Evolutionary conservation across 2,329 filamentous ascomycete genomes (phyloP).

Genomic region (Diplodia seriata): DNA sequence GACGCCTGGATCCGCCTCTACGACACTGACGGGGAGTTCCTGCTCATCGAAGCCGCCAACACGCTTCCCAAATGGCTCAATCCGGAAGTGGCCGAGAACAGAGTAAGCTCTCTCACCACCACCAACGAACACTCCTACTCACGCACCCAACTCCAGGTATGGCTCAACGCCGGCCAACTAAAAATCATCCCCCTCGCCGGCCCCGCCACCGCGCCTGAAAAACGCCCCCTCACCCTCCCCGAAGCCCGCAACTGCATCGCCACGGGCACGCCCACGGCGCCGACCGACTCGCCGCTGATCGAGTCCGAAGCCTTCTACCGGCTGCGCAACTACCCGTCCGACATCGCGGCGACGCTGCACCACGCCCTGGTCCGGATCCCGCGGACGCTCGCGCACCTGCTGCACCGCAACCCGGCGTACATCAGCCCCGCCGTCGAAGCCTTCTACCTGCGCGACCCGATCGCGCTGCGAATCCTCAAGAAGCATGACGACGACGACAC

Average conservation of each 20-base stretch:
- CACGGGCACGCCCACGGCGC: slow-evolving; percentile 51
- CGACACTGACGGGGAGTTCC: slow-evolving; percentile 93
- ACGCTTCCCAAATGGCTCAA: slow-evolving; percentile 88
- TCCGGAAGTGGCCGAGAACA: slow-evolving; percentile 85
- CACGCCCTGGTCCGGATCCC: slow-evolving; percentile 76
- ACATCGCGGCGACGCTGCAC: slow-evolving; percentile 79
- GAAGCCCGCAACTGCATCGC: slow-evolving; percentile 69
- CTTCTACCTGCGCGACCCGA: slow-evolving; percentile 88
- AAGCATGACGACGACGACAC: slow-evolving; percentile 57
- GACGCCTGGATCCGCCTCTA: slow-evolving; percentile 82
- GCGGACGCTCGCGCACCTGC: slow-evolving; percentile 78
- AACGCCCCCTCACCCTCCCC: slow-evolving; percentile 61
- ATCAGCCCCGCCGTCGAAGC: slow-evolving; percentile 86
- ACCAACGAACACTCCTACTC: background rate
- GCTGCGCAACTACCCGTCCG: slow-evolving; percentile 42
- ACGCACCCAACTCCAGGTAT: slow-evolving; percentile 61
- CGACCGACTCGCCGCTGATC: slow-evolving; percentile 75
- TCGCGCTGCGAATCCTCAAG: slow-evolving; percentile 71
- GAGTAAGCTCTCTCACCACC: slow-evolving; percentile 53
- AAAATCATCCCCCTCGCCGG: slow-evolving; percentile 69
- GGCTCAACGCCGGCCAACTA: slow-evolving; percentile 81
- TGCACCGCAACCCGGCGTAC: slow-evolving; percentile 76
- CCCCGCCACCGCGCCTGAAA: slow-evolving; percentile 34
- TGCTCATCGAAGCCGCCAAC: slow-evolving; percentile 91
- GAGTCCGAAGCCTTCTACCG: slow-evolving; percentile 54